Conservation (phyloP, 2,329 filamentous ascomycete genomes). For the Lachnellula arida region DNA sequence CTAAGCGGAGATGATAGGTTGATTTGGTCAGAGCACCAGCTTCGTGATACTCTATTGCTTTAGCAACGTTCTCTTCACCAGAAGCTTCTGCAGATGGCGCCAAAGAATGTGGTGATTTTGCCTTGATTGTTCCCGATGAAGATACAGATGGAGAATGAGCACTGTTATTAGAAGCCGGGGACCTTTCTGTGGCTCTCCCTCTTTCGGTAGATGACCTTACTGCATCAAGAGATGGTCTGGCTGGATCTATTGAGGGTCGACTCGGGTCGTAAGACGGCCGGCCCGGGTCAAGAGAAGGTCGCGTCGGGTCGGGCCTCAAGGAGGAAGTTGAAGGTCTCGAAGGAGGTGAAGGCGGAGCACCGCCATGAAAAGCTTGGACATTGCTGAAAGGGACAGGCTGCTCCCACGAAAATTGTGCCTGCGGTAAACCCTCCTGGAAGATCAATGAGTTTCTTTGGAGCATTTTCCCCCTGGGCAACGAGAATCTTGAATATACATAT, state of each 20-base stretch:
- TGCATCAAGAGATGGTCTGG: slow-evolving; percentile 44
- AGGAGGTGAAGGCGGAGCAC: slow-evolving; percentile 57
- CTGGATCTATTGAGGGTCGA: slow-evolving; percentile 45
- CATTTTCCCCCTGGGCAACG: slow-evolving; percentile 75
- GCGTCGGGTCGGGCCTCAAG: slow-evolving; percentile 9
- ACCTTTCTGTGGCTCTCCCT: slow-evolving; percentile 45
- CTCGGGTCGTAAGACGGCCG: slow-evolving; percentile 44
- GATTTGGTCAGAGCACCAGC: slow-evolving; percentile 85
- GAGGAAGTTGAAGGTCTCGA: slow-evolving; percentile 56
- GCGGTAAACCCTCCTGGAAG: slow-evolving; percentile 49
- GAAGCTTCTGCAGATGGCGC: slow-evolving; percentile 64
- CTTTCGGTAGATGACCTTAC: slow-evolving; percentile 46
- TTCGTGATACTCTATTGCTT: slow-evolving; percentile 87
- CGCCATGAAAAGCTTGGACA: slow-evolving; percentile 39
- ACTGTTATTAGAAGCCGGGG: slow-evolving; percentile 44
- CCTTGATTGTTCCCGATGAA: slow-evolving; percentile 32
- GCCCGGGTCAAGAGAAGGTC: slow-evolving; percentile 46
- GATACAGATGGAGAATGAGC: slow-evolving; percentile 20
- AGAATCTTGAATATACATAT: slow-evolving; percentile 83
- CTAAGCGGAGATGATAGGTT: slow-evolving; percentile 89
- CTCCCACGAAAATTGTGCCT: slow-evolving; percentile 59
- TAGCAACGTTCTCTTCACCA: slow-evolving; percentile 82
- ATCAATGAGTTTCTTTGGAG: slow-evolving; percentile 64
- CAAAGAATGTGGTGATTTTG: slow-evolving; percentile 43
- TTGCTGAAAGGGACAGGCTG: slow-evolving; percentile 43